phyloP scores from a whole-genome alignment of 345 rosid genomes.

The Eucalyptus globulus region DNA sequence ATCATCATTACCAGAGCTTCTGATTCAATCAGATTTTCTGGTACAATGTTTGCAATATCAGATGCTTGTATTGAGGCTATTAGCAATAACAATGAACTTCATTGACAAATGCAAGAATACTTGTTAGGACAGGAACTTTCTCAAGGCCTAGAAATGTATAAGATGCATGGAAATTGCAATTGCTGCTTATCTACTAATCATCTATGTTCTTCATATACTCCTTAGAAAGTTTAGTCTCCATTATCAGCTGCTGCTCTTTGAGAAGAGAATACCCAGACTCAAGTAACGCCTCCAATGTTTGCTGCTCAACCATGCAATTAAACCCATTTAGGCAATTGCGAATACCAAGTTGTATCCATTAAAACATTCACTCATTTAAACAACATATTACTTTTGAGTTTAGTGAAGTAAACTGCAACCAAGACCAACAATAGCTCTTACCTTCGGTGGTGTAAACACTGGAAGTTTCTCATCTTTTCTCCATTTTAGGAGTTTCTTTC shows the following conservation, averaged over 20 bases:
- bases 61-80: background rate
- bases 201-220: slow-evolving; percentile 88
- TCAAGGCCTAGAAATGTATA: background rate
- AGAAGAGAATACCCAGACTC: slow-evolving; percentile 83
- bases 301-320: slow-evolving; percentile 24
- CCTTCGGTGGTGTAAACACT: slow-evolving; percentile 71
- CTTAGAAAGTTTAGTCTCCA: slow-evolving; percentile 74
- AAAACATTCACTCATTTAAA: background rate
- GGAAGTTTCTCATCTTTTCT: slow-evolving; percentile 52
- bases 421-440: background rate
- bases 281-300: slow-evolving; percentile 85
- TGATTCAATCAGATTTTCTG: background rate
- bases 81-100: background rate
- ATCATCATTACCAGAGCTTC: background rate
- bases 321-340: background rate
- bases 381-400: background rate
- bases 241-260: slow-evolving; percentile 64
- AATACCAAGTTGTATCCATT: background rate
- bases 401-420: background rate
- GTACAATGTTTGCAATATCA: background rate
- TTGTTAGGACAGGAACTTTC: background rate
- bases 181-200: background rate
- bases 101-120: background rate
- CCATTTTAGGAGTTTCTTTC: slow-evolving; percentile 46
- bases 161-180: background rate